Evolutionary conservation across 768 basidiomycete species (phyloP), one percentile per base, ranked within the genome.

Genomic region (Phaeotremella skinneri): DNA sequence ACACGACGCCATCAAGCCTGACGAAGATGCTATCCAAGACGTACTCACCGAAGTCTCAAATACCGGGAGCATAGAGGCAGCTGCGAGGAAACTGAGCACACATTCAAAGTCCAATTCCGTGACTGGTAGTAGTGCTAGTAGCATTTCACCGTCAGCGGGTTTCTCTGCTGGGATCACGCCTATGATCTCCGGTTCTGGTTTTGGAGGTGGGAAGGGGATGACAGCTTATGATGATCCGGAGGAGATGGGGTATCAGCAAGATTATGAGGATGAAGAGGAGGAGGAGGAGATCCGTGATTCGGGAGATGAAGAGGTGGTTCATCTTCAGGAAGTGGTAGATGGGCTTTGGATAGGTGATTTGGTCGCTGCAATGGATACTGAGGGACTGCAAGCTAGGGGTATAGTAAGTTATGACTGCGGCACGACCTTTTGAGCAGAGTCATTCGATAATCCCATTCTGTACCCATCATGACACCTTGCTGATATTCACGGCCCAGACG

Each of bases 321-420:
- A 91, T 69, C 89, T 93, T 87, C 84, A 93, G 78, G 83, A 91
- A 77, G 81, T 94, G 31, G 81, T 88, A 16, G 84, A 84, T 29
- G 83, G 85, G 3, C 78, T 96, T 1, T 94, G 91, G 91, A 83
- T 96, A 23, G 91, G 91, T 6, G 84, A 90, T 78, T 77, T 92
- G 5, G 78, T 80, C 5, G 88, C 86, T 63, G 88, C 90, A 0
- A 80, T 82, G 54, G 80, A 92, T 62, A 81, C 80, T 0, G 80
- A 83, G 43, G 79, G 77, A 2, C 82, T 94, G 59, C 84, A 83
- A 70, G 77, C 79, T n/a, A 82, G 85, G 62, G 84, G 85, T n/a
- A 89, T 96, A 6, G 75, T 76, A 50, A 63, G 73, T 63, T 49
- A n/a, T 56, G 0, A 87, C 83, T 0, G 86, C 90, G 85, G 80